phyloP scores from a whole-genome alignment of 805 yeast species.

The Pichia nanzhaoensis region DNA sequence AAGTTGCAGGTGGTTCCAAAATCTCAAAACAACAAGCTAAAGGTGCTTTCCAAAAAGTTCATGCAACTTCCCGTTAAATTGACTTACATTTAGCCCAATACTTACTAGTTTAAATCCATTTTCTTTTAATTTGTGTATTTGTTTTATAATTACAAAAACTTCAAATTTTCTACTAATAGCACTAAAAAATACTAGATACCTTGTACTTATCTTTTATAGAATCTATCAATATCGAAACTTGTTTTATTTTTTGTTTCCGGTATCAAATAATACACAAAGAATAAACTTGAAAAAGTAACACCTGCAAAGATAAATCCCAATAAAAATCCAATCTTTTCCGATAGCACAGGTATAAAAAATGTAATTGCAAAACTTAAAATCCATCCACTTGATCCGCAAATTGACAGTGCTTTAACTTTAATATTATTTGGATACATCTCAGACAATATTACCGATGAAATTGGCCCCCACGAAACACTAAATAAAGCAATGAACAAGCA shows the following conservation, averaged over 20 bases:
- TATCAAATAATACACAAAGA: constrained; percentile 24
- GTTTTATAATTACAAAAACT: background rate
- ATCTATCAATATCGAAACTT: constrained; percentile 20
- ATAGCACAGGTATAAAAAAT: constrained; percentile 63
- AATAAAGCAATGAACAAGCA: constrained; percentile 51
- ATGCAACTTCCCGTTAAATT: constrained; percentile 90
- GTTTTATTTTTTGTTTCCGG: constrained; percentile 30
- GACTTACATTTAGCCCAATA: too few species aligned
- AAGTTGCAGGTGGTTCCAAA: constrained; percentile 72
- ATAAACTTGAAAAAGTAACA: constrained; percentile 17
- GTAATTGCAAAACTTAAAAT: constrained; percentile 56
- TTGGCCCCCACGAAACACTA: constrained; percentile 72
- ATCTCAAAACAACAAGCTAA: constrained; percentile 94
- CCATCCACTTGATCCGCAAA: constrained; percentile 63
- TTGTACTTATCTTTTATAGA: too few species aligned
- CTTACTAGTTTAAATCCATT: background rate
- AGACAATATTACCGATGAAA: constrained; percentile 56
- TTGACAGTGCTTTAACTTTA: constrained; percentile 45
- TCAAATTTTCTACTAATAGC: background rate
- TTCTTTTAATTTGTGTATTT: constrained; percentile 3
- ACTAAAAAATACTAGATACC: too few species aligned
- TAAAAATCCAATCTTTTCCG: constrained; percentile 52
- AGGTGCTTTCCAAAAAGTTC: constrained; percentile 97
- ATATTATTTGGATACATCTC: constrained; percentile 61
- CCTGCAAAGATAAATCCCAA: constrained; percentile 53